These are phyloP conservation scores for Chrysosporium keratinophilum DNA, from an alignment of 2,329 filamentous ascomycete species.

Conservation along the genomic window DNA sequence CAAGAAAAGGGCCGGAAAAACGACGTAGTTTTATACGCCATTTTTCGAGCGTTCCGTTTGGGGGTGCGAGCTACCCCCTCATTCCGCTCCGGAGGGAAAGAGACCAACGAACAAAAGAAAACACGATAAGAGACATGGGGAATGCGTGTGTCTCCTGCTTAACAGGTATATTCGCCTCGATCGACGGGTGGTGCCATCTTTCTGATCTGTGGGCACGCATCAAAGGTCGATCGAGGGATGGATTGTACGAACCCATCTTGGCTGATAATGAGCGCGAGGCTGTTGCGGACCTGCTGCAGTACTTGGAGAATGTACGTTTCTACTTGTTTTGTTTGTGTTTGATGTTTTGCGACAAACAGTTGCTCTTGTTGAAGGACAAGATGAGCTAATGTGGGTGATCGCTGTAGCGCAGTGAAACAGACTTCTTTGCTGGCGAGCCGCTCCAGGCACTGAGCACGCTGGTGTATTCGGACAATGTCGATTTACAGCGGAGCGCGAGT, in stretches of 20 bases:
- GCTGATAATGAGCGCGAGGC: slow-evolving; percentile 95
- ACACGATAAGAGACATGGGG: slow-evolving; percentile 22
- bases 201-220: slow-evolving; percentile 32
- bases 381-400: not conserved
- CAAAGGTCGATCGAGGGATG: slow-evolving; percentile 65
- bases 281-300: slow-evolving; percentile 87
- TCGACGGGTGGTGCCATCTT: slow-evolving; percentile 37
- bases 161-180: slow-evolving; percentile 23
- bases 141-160: slow-evolving; percentile 35
- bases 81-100: too few species aligned
- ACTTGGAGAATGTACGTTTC: slow-evolving; percentile 77
- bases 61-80: slow-evolving; percentile 1
- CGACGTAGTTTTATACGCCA: not conserved
- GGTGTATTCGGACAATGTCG: slow-evolving; percentile 97
- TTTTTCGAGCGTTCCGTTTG: not conserved
- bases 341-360: too few species aligned
- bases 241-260: slow-evolving; percentile 73
- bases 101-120: not conserved
- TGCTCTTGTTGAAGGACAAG: not conserved
- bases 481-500: slow-evolving; percentile 91
- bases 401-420: slow-evolving; percentile 76
- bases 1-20: too few species aligned
- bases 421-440: slow-evolving; percentile 96
- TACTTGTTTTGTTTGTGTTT: too few species aligned
- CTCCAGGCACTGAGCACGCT: slow-evolving; percentile 87